phyloP scores from a whole-genome alignment of 2,329 filamentous ascomycete species.

The Colletotrichum limetticola region DNA sequence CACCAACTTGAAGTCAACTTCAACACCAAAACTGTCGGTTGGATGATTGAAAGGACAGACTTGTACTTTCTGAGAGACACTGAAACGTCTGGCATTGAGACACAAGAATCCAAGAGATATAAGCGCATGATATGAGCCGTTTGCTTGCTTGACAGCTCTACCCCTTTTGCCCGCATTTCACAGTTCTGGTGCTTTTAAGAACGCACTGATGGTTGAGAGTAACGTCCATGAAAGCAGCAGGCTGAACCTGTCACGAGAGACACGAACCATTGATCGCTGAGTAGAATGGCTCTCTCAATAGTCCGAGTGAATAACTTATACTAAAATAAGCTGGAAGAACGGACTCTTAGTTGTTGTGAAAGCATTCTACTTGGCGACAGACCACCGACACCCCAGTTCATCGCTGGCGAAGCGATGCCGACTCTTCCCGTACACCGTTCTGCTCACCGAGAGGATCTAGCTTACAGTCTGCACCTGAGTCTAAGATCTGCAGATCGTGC shows the following conservation, averaged over 20 bases:
- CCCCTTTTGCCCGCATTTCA: not conserved
- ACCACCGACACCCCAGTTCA: not conserved
- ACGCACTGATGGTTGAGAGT: not conserved
- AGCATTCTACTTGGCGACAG: not conserved
- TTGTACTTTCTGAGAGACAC: not conserved
- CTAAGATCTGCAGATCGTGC: not conserved
- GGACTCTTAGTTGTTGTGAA: not conserved
- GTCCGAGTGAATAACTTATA: not conserved
- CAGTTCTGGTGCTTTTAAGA: not conserved
- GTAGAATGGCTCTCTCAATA: not conserved
- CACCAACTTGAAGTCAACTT: not conserved
- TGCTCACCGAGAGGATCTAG: conserved; percentile 22
- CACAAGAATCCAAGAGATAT: not conserved
- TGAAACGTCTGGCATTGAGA: not conserved
- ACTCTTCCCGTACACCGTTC: not conserved
- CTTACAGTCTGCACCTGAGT: not conserved
- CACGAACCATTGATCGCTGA: not conserved
- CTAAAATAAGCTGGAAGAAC: not conserved
- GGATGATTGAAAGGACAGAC: not conserved
- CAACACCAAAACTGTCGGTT: not conserved
- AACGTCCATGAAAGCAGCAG: not conserved
- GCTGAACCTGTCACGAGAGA: not conserved
- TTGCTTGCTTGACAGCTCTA: not conserved
- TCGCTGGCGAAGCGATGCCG: not conserved
- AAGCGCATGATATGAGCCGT: not conserved